A percentile compares a stretch with the other conserved stretches of the same genome.
These are phyloP conservation scores for Paramecium caudatum DNA, from an alignment of 73 alveolate genomes.

Conservation along the genomic window DNA sequence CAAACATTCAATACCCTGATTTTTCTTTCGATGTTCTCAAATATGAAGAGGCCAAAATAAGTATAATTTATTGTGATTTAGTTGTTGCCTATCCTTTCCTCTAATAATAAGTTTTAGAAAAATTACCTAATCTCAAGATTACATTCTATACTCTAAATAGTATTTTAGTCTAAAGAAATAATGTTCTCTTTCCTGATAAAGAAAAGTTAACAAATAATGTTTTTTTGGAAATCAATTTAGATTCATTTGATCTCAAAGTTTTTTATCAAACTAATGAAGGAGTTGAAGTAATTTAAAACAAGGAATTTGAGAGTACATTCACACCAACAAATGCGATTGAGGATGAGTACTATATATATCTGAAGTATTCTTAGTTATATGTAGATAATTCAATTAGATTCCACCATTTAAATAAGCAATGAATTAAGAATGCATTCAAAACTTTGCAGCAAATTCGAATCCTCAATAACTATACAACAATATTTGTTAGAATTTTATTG, in stretches of 20 bases:
- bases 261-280: conserved; percentile 9
- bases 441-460: background rate
- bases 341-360: background rate
- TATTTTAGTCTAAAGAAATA: background rate
- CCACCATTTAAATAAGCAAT: conserved; percentile 7
- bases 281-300: background rate
- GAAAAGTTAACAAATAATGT: background rate
- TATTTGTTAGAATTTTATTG: background rate
- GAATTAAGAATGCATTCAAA: background rate
- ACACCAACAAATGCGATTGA: background rate
- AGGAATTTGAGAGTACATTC: conserved; percentile 23
- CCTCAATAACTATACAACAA: background rate
- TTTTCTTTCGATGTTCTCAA: background rate
- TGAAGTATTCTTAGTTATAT: background rate
- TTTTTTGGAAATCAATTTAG: background rate
- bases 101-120: background rate
- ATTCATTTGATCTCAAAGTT: background rate
- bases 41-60: conserved; percentile 9
- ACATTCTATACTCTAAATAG: background rate
- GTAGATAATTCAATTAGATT: background rate
- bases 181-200: background rate
- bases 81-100: conserved; percentile 13
- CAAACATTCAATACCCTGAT: background rate
- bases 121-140: background rate
- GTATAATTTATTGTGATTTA: background rate